Evolutionary conservation across 495 filamentous ascomycete genomes (phyloP).

Genomic region (Podospora pseudopauciseta): DNA sequence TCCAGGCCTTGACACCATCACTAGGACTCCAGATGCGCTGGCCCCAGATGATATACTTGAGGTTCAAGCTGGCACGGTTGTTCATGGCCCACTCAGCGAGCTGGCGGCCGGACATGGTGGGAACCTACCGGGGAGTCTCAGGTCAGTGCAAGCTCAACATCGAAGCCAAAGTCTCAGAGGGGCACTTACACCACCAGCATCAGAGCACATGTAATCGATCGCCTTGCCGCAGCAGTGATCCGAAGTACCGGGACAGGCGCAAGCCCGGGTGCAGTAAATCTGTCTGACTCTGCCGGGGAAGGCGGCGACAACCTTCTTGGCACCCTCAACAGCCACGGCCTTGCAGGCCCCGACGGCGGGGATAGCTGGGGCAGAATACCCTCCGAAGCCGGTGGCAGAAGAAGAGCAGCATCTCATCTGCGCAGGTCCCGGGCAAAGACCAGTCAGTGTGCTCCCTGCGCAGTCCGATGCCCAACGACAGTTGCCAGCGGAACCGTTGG

Average conservation of each 20-base stretch:
- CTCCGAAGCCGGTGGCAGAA: conserved; percentile 27
- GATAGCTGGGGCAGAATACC: conserved; percentile 30
- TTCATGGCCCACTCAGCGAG: conserved; percentile 50
- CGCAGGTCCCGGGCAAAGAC: conserved; percentile 39
- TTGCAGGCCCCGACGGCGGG: conserved; percentile 39
- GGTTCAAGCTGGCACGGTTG: conserved; percentile 33
- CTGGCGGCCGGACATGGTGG: conserved; percentile 31
- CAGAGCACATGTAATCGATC: conserved; percentile 43
- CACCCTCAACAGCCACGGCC: conserved; percentile 32
- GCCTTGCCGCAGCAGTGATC: conserved; percentile 45
- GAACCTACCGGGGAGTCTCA: background rate
- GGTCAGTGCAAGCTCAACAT: background rate
- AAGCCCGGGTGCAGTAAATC: conserved; percentile 36
- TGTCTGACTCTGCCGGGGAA: conserved; percentile 37
- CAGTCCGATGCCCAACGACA: conserved; percentile 42
- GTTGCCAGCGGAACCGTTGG: conserved; percentile 27
- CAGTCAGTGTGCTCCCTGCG: conserved; percentile 26
- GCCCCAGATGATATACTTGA: conserved; percentile 50
- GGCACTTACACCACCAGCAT: conserved; percentile 27
- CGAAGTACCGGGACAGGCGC: conserved; percentile 28
- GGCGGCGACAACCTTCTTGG: conserved; percentile 33
- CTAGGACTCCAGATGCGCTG: conserved; percentile 44
- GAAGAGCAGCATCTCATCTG: conserved; percentile 41
- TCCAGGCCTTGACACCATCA: conserved; percentile 37
- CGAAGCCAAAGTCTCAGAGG: background rate